Conservation (phyloP, 495 filamentous ascomycete species). For the Parmelia sp. region DNA sequence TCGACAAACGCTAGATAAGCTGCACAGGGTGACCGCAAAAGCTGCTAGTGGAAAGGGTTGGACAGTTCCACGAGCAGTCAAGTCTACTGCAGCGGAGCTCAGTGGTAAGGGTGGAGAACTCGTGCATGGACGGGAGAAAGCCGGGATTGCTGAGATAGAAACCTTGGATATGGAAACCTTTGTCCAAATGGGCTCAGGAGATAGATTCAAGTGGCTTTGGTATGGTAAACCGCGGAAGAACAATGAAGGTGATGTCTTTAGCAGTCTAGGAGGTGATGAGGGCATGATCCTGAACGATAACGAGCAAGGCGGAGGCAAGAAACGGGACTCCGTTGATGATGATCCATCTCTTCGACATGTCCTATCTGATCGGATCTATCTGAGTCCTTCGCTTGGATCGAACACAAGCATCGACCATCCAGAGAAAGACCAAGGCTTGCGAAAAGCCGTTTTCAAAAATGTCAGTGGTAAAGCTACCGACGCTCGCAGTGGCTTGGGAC, state of each 20-base stretch:
- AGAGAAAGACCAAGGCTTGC: slow-evolving; percentile 59
- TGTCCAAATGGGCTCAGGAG: slow-evolving; percentile 65
- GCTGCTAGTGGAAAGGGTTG: slow-evolving; percentile 75
- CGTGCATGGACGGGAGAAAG: slow-evolving; percentile 91
- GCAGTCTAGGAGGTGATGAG: slow-evolving; percentile 46
- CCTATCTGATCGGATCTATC: slow-evolving; percentile 16
- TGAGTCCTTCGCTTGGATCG: slow-evolving; percentile 18
- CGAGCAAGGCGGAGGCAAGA: slow-evolving; percentile 53
- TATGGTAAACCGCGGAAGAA: slow-evolving; percentile 73
- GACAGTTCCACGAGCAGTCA: slow-evolving; percentile 82
- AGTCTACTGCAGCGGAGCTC: slow-evolving; percentile 89
- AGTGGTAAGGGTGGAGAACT: slow-evolving; percentile 93
- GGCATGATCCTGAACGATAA: slow-evolving; percentile 64
- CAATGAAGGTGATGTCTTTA: slow-evolving; percentile 44
- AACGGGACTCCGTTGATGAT: slow-evolving; percentile 41
- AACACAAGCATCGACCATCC: slow-evolving; percentile 31
- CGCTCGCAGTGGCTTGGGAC: slow-evolving; percentile 73
- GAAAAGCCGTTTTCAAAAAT: slow-evolving; percentile 67
- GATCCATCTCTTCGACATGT: slow-evolving; percentile 22
- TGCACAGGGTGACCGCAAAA: slow-evolving; percentile 79
- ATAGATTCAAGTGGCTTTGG: slow-evolving; percentile 89
- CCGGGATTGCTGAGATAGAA: slow-evolving; percentile 84
- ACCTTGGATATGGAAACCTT: slow-evolving; percentile 84
- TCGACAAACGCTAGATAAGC: slow-evolving; percentile 68
- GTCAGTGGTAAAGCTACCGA: slow-evolving; percentile 76